These are phyloP conservation scores for Fusarium paranaense DNA, from an alignment of 2,329 filamentous ascomycete species.

Conservation along the genomic window DNA sequence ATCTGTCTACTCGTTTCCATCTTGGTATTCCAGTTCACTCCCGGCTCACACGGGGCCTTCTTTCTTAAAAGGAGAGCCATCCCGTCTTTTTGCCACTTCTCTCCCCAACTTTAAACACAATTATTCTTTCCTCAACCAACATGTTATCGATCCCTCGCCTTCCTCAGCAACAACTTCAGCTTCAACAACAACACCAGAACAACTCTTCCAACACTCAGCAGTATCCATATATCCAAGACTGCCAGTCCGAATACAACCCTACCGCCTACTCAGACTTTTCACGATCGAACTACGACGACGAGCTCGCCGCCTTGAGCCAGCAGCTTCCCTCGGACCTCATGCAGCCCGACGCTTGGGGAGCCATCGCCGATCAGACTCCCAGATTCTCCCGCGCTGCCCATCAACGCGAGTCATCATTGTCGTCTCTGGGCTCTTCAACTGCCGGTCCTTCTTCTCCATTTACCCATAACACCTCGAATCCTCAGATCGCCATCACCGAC, in stretches of 20 bases:
- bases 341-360: slow-evolving; percentile 58
- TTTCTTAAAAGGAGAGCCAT: slow-evolving; percentile 42
- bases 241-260: slow-evolving; percentile 35
- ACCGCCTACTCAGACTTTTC: slow-evolving; percentile 30
- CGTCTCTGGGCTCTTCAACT: slow-evolving; percentile 68
- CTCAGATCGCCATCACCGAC: slow-evolving; percentile 68
- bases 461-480: slow-evolving; percentile 65
- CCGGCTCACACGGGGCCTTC: slow-evolving; percentile 20
- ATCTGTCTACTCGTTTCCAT: slow-evolving; percentile 37
- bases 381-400: slow-evolving; percentile 59
- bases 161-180: slow-evolving; percentile 42
- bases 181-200: slow-evolving; percentile 46
- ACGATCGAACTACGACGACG: slow-evolving; percentile 39
- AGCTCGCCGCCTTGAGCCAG: slow-evolving; percentile 41
- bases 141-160: slow-evolving; percentile 48
- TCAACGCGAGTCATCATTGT: slow-evolving; percentile 71
- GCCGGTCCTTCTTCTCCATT: slow-evolving; percentile 71
- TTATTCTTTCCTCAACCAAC: slow-evolving; percentile 34
- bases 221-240: slow-evolving; percentile 28
- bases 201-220: slow-evolving; percentile 37
- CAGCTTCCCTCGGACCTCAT: slow-evolving; percentile 48
- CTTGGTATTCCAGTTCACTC: slow-evolving; percentile 17
- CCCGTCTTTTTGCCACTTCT: slow-evolving; percentile 42
- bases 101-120: slow-evolving; percentile 39
- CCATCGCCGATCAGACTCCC: slow-evolving; percentile 52